Base-by-base conservation (phyloP, 2,329 filamentous ascomycete species). In the Hymenoscyphus fraxineus region DNA sequence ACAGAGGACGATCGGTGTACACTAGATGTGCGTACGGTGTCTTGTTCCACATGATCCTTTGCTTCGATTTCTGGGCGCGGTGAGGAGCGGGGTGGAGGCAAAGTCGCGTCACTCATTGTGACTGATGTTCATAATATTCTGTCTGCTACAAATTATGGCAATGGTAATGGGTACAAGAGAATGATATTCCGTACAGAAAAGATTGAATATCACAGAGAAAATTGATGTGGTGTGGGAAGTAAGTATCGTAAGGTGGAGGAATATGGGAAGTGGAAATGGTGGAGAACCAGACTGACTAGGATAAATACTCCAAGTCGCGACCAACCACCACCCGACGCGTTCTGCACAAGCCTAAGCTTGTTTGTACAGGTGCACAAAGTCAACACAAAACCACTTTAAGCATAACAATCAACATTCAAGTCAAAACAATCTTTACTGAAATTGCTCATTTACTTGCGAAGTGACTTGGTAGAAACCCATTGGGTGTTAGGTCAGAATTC, bases 51-150 rank as follows among this genome's bases (percentile, higher is more conserved):
- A 41, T 56, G 62, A 59, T 61, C 62, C 32, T 64, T 60, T 13
- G 40, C 65, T 58, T 66, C 64, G n/a, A 60, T 60, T 38, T 58
- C 59, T 22, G 67, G 64, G 44, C 62, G 60, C 60, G 64, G 64
- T 55, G 70, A 68, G 58, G 71, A 68, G 70, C 70, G 66, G 65
- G 67, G 71, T 67, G 70, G 66, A 58, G 72, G 70, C 66, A 72
- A 66, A 68, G 69, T 73, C 70, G 74, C 69, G 71, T 75, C 73
- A 69, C 66, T 72, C 74, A 76, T 74, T 64, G 58, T 60, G 27
- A 16, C 38, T 44, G 39, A 40, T 59, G 57, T 16, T 44, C 40
- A 59, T 47, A 59, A 41, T 44, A 59, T 59, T 38, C 38, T 40
- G 27, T 38, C 58, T 40, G 27, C 39, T 41, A 19, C 38, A 44